Conservation (phyloP, 331 rosid genomes). For the Rhamnella rubrinervis region DNA sequence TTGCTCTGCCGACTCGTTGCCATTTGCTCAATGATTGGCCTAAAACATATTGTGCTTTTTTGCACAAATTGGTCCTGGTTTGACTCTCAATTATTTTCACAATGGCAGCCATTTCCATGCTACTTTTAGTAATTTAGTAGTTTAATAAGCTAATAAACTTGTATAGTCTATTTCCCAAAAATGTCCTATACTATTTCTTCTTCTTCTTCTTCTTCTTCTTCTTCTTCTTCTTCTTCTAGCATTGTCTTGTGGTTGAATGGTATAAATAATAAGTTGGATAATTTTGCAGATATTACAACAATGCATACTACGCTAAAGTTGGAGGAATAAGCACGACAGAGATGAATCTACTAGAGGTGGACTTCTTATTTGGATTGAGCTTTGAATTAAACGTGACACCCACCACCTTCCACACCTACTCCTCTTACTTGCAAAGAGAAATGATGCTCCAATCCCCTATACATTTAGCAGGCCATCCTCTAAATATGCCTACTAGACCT, state of each 20-base stretch:
- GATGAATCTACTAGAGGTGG: slow-evolving; percentile 39
- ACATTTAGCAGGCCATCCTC: slow-evolving; percentile 8
- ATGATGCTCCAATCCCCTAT: slow-evolving; percentile 32
- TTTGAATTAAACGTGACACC: slow-evolving; percentile 33
- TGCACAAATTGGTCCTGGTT: slow-evolving; percentile 8
- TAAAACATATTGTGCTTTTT: background rate
- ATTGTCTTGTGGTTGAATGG: background rate
- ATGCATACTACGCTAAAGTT: slow-evolving; percentile 38
- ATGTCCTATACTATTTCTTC: background rate
- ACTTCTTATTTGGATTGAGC: slow-evolving; percentile 37
- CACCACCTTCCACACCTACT: slow-evolving; percentile 22
- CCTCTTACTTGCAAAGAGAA: slow-evolving; percentile 31
- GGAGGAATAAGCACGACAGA: slow-evolving; percentile 41
- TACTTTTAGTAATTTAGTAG: no score
- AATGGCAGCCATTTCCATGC: background rate
- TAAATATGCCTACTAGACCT: slow-evolving; percentile 9
- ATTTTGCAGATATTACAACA: slow-evolving; percentile 35
- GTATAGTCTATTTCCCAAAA: no score
- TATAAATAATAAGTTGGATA: background rate
- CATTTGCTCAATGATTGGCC: slow-evolving; percentile 2
- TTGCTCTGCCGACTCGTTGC: slow-evolving; percentile 11
- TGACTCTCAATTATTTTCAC: background rate
- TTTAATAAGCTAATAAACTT: no score
- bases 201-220: background rate
- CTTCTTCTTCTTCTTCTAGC: background rate